phyloP scores from a whole-genome alignment of 2,329 filamentous ascomycete genomes.

The Pseudogymnoascus sp. region DNA sequence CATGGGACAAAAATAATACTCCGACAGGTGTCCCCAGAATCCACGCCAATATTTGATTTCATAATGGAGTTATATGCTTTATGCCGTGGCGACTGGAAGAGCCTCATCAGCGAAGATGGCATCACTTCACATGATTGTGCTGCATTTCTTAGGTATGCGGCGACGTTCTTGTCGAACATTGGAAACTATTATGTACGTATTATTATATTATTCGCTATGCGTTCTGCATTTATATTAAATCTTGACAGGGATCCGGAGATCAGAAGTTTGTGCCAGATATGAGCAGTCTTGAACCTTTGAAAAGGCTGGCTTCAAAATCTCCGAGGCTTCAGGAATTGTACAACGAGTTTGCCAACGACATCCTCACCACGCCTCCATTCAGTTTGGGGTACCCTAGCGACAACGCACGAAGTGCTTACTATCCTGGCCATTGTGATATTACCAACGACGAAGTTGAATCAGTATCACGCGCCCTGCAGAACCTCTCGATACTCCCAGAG shows the following conservation, averaged over 20 bases:
- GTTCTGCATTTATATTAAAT: neutral
- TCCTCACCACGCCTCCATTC: conserved; percentile 43
- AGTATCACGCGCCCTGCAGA: conserved; percentile 42
- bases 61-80: conserved; percentile 44
- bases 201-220: neutral
- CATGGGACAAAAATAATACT: conserved; percentile 47
- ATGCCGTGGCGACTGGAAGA: conserved; percentile 44
- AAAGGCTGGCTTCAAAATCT: conserved; percentile 35
- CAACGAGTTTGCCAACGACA: conserved; percentile 35
- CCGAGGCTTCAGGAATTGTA: conserved; percentile 35
- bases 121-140: conserved; percentile 28
- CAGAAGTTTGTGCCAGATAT: conserved; percentile 51
- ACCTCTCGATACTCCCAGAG: conserved; percentile 44
- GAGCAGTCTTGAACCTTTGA: conserved; percentile 31
- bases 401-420: conserved; percentile 47
- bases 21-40: conserved; percentile 52
- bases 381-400: conserved; percentile 47
- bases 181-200: conserved; percentile 49
- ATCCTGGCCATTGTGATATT: conserved; percentile 43
- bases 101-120: conserved; percentile 34
- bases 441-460: conserved; percentile 44
- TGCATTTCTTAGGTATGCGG: conserved; percentile 46
- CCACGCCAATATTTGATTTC: conserved; percentile 49
- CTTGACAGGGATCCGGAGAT: conserved; percentile 42
- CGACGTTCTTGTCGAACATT: conserved; percentile 49